These are phyloP conservation scores for Podaxis mareebaensis DNA, from an alignment of 768 basidiomycete species.

Conservation along the genomic window DNA sequence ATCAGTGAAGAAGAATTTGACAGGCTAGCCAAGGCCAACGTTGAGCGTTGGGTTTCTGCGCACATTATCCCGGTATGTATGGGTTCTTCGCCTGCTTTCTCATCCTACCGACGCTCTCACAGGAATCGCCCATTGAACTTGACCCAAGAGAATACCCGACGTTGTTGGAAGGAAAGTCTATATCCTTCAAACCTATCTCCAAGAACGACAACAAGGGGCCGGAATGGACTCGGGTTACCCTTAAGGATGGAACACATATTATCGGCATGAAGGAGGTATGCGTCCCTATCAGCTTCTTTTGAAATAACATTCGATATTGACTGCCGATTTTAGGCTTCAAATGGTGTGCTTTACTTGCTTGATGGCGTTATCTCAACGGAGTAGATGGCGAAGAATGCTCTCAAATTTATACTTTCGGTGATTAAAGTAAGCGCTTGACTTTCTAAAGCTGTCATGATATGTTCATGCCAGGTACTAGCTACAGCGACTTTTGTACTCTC, in stretches of 20 bases:
- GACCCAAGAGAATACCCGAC: slow-evolving; percentile 51
- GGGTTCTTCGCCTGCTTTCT: background rate
- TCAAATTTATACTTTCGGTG: background rate
- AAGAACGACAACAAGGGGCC: slow-evolving; percentile 36
- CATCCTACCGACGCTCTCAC: background rate
- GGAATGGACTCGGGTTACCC: slow-evolving; percentile 59
- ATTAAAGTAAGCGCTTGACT: background rate
- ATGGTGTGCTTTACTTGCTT: slow-evolving; percentile 8
- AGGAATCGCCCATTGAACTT: slow-evolving; percentile 52
- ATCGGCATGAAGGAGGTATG: slow-evolving; percentile 61
- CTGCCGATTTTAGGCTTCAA: slow-evolving; percentile 6
- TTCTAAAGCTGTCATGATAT: no score
- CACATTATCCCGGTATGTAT: slow-evolving; percentile 77
- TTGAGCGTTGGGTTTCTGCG: slow-evolving; percentile 77
- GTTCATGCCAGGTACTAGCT: no score
- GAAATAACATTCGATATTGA: background rate
- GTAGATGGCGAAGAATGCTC: background rate
- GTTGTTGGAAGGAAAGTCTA: slow-evolving; percentile 55
- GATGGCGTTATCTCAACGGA: slow-evolving; percentile 4
- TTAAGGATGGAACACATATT: slow-evolving; percentile 54
- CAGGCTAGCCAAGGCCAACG: slow-evolving; percentile 57
- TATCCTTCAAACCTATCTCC: slow-evolving; percentile 49
- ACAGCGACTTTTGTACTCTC: no score
- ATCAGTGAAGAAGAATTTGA: slow-evolving; percentile 72
- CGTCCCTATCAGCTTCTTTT: background rate